Evolutionary conservation across 2,329 filamentous ascomycete species (phyloP).

Genomic region (Endocalyx cinctus): DNA sequence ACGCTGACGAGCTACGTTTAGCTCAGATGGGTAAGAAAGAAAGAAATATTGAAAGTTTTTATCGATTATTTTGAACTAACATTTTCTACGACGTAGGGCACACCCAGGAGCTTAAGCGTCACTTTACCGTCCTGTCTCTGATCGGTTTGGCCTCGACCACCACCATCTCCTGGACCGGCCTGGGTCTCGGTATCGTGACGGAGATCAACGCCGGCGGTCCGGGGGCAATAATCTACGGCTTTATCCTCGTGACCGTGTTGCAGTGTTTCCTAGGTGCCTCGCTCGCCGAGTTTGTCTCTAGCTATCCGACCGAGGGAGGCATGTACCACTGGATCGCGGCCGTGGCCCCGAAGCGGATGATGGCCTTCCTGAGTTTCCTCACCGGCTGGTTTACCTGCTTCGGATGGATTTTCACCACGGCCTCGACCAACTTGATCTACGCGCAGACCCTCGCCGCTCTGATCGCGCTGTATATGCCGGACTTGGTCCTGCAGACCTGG

Average conservation of each 20-base stretch:
- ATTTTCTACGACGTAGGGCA: background rate
- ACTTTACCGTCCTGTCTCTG: slow-evolving; percentile 1
- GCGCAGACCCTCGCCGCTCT: slow-evolving; percentile 63
- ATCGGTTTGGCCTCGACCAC: slow-evolving; percentile 38
- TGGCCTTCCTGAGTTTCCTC: slow-evolving; percentile 61
- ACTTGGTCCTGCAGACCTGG: slow-evolving; percentile 56
- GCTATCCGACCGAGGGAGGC: slow-evolving; percentile 55
- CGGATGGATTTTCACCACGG: slow-evolving; percentile 67
- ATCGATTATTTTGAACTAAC: too few relatives aligned
- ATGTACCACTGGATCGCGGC: slow-evolving; percentile 71
- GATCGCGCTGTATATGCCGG: slow-evolving; percentile 55
- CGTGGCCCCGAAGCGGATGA: slow-evolving; percentile 55
- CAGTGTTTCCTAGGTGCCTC: slow-evolving; percentile 66
- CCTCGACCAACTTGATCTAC: slow-evolving; percentile 63
- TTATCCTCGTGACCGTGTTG: slow-evolving; percentile 59
- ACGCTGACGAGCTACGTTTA: slow-evolving; percentile 1
- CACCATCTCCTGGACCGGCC: slow-evolving; percentile 46
- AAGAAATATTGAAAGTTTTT: too few relatives aligned
- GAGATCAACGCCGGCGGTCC: slow-evolving; percentile 66
- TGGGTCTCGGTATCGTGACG: slow-evolving; percentile 41
- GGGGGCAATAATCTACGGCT: slow-evolving; percentile 68
- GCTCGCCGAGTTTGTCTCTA: slow-evolving; percentile 66
- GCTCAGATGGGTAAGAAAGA: slow-evolving; percentile 1
- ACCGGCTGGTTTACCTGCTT: slow-evolving; percentile 71
- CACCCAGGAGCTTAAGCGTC: slow-evolving; percentile 1